A percentile compares a stretch with the other conserved stretches of the same genome.
These are phyloP conservation scores for Nicotiana tomentosiformis DNA, from an alignment of 257 asterid genomes.

Conservation along the genomic window DNA sequence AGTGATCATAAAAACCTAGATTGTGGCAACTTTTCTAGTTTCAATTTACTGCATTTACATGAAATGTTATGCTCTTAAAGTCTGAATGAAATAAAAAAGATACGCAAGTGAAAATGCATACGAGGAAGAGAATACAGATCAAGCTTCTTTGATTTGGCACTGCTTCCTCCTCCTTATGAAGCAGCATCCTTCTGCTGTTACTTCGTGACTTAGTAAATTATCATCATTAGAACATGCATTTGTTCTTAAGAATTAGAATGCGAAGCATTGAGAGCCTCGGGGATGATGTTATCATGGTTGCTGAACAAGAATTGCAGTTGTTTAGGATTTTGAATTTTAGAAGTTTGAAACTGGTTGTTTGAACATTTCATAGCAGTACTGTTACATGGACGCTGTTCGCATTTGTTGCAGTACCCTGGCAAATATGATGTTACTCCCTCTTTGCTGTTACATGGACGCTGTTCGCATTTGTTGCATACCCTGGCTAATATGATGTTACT, in stretches of 20 bases:
- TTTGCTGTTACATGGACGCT: neutral
- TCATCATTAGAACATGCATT: neutral
- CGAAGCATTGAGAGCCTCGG: neutral
- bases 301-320: neutral
- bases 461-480: neutral
- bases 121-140: neutral
- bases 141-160: neutral
- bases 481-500: neutral
- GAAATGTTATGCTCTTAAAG: neutral
- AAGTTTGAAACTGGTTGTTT: neutral
- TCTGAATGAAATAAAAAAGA: neutral
- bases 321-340: neutral
- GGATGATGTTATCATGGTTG: neutral
- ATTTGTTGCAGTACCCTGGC: neutral
- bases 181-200: neutral
- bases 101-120: neutral
- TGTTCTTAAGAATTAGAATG: neutral
- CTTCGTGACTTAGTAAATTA: neutral
- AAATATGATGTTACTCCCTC: neutral
- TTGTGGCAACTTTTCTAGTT: neutral
- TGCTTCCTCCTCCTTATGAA: neutral
- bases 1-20: neutral
- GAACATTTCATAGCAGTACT: neutral
- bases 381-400: neutral
- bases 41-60: neutral